Evolutionary conservation across 1,284 basidiomycete species (phyloP).

Genomic region (Amylostereum chailletii): DNA sequence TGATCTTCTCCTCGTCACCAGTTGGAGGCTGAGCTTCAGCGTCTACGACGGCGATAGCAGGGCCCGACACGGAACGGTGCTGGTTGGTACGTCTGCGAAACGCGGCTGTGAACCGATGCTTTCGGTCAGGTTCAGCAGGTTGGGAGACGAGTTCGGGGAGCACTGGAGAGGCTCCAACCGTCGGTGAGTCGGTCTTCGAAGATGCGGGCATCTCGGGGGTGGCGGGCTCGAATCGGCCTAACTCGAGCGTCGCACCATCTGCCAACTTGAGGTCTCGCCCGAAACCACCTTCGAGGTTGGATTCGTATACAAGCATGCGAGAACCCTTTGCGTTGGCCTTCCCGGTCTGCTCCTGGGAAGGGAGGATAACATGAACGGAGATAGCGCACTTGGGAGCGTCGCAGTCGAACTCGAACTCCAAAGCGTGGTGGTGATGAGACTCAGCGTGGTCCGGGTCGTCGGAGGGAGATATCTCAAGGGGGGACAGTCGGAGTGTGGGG

Average conservation of each 20-base stretch:
- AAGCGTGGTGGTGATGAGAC: slow-evolving; percentile 53
- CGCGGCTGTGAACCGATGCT: slow-evolving; percentile 57
- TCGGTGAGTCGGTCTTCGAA: no score
- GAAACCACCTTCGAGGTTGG: slow-evolving; percentile 75
- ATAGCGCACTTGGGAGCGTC: slow-evolving; percentile 77
- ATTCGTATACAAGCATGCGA: slow-evolving; percentile 63
- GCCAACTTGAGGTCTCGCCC: slow-evolving; percentile 64
- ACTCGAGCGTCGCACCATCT: slow-evolving; percentile 64
- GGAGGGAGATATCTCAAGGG: slow-evolving; percentile 39
- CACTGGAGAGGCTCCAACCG: no score
- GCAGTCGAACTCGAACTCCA: slow-evolving; percentile 87
- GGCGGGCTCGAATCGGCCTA: slow-evolving; percentile 50
- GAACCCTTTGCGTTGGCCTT: slow-evolving; percentile 29
- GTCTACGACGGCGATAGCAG: slow-evolving; percentile 70
- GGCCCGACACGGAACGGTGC: slow-evolving; percentile 50
- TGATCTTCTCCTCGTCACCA: slow-evolving; percentile 28
- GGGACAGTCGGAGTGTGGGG: slow-evolving; percentile 67
- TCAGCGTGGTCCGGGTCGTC: slow-evolving; percentile 34
- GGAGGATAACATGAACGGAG: slow-evolving; percentile 62
- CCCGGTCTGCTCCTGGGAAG: slow-evolving; percentile 40
- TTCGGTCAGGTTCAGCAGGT: slow-evolving; percentile 15
- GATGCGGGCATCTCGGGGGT: slow-evolving; percentile 11
- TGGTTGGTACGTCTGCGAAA: slow-evolving; percentile 48
- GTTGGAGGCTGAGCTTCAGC: slow-evolving; percentile 29
- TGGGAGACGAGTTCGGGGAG: no score